Conservation (phyloP, 2,329 filamentous ascomycete species). For the Triangularia verruculosa region DNA sequence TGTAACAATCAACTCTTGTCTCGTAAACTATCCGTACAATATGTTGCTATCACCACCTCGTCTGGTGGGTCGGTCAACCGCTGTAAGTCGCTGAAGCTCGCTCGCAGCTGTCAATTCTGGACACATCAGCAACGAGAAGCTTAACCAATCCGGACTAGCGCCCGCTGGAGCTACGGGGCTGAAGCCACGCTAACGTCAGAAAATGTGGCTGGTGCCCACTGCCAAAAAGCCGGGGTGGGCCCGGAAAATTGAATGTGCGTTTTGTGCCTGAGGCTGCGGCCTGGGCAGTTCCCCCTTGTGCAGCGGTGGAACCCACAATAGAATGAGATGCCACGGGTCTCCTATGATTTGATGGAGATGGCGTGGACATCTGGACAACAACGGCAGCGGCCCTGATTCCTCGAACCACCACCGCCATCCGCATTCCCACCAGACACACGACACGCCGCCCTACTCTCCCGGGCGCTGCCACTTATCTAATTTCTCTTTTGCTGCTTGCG, state of each 20-base stretch:
- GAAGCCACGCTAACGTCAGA: not conserved
- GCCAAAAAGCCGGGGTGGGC: slow-evolving; percentile 16
- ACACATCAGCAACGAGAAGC: slow-evolving; percentile 26
- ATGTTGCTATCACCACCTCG: not conserved
- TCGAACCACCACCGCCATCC: slow-evolving; percentile 14
- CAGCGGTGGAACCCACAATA: slow-evolving; percentile 25
- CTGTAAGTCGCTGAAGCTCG: slow-evolving; percentile 10
- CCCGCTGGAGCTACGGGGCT: slow-evolving; percentile 15
- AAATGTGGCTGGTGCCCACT: slow-evolving; percentile 18
- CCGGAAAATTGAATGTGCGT: slow-evolving; percentile 32
- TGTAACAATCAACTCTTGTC: not conserved
- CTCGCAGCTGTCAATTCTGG: slow-evolving; percentile 20
- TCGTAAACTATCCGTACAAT: not conserved
- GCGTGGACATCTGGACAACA: slow-evolving; percentile 13
- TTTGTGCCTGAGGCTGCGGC: slow-evolving; percentile 24
- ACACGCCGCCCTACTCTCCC: slow-evolving; percentile 17
- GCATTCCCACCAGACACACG: not conserved
- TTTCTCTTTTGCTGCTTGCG: not conserved
- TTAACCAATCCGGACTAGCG: slow-evolving; percentile 25
- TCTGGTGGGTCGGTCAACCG: slow-evolving; percentile 10
- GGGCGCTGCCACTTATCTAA: slow-evolving; percentile 16
- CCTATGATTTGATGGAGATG: slow-evolving; percentile 28
- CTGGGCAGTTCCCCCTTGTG: not conserved
- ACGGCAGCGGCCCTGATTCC: slow-evolving; percentile 19
- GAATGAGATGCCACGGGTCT: slow-evolving; percentile 32